Evolutionary conservation across 148 eudicot genomes (phyloP).

Genomic region (Gaultheria prostrata): DNA sequence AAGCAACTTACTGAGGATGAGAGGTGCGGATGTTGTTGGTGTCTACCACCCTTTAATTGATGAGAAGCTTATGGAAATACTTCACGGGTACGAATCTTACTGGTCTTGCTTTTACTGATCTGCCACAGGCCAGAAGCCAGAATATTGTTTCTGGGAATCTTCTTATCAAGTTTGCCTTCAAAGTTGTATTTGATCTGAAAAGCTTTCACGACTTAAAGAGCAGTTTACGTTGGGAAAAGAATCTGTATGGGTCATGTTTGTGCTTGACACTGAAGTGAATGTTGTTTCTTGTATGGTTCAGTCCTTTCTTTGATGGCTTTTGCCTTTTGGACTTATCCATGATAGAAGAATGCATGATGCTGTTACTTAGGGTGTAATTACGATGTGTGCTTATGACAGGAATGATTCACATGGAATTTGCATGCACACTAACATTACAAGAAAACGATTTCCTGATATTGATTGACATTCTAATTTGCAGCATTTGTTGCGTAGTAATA

Average conservation of each 20-base stretch:
- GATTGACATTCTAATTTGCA: neutral
- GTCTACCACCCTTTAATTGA: constrained; percentile 76
- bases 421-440: neutral
- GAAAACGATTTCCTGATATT: neutral
- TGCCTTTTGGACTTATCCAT: neutral
- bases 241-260: neutral
- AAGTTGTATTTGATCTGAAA: neutral
- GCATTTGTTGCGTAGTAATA: neutral
- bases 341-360: neutral
- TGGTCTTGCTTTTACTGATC: neutral
- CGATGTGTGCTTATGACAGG: neutral
- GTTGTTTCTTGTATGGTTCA: neutral
- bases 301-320: neutral
- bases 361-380: too few relatives aligned
- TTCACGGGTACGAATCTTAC: constrained; percentile 55
- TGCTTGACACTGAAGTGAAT: neutral
- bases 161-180: neutral
- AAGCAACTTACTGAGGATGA: constrained; percentile 71
- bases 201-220: neutral
- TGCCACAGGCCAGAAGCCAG: neutral
- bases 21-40: constrained; percentile 70
- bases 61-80: constrained; percentile 58
- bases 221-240: neutral
- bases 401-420: neutral
- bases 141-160: neutral